Percentiles rank a stretch among this genome's conserved stretches.
Evolutionary conservation across 768 basidiomycete genomes (phyloP).

Genomic region (Russula compacta): DNA sequence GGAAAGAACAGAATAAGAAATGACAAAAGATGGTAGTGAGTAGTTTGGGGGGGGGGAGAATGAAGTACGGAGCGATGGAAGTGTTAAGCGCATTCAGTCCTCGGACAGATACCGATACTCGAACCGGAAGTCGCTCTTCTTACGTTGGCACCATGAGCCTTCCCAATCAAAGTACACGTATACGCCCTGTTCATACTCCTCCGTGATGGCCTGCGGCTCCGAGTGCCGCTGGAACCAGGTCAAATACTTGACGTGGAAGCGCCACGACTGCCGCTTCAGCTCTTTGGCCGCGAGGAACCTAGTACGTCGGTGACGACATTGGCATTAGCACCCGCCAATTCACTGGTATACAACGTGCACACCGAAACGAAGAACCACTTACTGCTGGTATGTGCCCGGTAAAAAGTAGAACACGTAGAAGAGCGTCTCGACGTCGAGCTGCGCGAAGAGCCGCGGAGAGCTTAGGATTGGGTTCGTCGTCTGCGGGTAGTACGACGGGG

Average conservation of each 20-base stretch:
- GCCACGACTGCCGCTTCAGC: constrained; percentile 95
- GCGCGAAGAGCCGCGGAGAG: constrained; percentile 76
- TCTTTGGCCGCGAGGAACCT: constrained; percentile 96
- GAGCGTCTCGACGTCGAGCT: constrained; percentile 92
- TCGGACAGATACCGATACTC: constrained; percentile 93
- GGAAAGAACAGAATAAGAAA: not conserved
- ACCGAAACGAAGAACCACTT: constrained; percentile 25
- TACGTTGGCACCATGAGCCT: constrained; percentile 95
- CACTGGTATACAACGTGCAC: not conserved
- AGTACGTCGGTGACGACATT: not conserved
- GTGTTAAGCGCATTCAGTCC: constrained; percentile 39
- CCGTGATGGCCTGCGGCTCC: constrained; percentile 96
- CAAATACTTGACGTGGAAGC: constrained; percentile 97
- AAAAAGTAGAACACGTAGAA: constrained; percentile 99
- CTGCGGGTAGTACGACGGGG: constrained; percentile 94
- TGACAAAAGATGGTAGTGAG: not conserved
- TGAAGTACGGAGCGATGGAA: not conserved
- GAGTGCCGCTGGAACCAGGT: constrained; percentile 99
- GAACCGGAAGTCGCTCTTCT: constrained; percentile 97
- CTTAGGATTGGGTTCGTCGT: constrained; percentile 70
- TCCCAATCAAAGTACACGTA: constrained; percentile 99
- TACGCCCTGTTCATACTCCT: constrained; percentile 98
- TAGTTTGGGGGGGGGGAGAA: not conserved
- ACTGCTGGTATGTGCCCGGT: constrained; percentile 98
- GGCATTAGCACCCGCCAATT: not conserved